A percentile compares a stretch with the other conserved stretches of the same genome.
These are phyloP conservation scores for Kalaharituber pfeilii DNA, from an alignment of 2,329 filamentous ascomycete species.

Conservation along the genomic window DNA sequence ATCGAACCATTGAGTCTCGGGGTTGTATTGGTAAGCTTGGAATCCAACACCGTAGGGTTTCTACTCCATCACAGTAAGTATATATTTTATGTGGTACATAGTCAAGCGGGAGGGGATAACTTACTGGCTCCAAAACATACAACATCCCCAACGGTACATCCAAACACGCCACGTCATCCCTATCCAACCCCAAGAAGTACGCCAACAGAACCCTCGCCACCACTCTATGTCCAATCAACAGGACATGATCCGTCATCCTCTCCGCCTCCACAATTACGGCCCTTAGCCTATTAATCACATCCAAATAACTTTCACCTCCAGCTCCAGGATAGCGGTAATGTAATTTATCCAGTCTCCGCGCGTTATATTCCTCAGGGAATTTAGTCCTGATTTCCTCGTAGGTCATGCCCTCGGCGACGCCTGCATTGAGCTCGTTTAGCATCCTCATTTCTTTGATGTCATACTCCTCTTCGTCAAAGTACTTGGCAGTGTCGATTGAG, in stretches of 20 bases:
- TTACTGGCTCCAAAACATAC: slow-evolving; percentile 71
- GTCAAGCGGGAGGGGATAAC: slow-evolving; percentile 8
- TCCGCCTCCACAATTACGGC: slow-evolving; percentile 95
- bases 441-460: slow-evolving; percentile 96
- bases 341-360: slow-evolving; percentile 70
- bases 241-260: slow-evolving; percentile 85
- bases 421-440: slow-evolving; percentile 90
- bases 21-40: slow-evolving; percentile 83
- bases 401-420: slow-evolving; percentile 84
- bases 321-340: slow-evolving; percentile 93
- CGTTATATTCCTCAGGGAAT: slow-evolving; percentile 63
- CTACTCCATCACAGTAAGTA: slow-evolving; percentile 15
- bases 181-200: slow-evolving; percentile 85
- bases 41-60: slow-evolving; percentile 97
- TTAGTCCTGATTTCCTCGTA: slow-evolving; percentile 74
- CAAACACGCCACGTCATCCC: slow-evolving; percentile 82
- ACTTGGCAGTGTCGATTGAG: slow-evolving; percentile 69
- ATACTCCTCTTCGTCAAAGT: slow-evolving; percentile 89
- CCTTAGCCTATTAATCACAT: slow-evolving; percentile 86
- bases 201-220: slow-evolving; percentile 84
- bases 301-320: slow-evolving; percentile 87
- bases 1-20: slow-evolving; percentile 60
- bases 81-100: slow-evolving; percentile 6
- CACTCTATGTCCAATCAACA: slow-evolving; percentile 83
- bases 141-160: slow-evolving; percentile 87